Evolutionary conservation across 805 yeast species (phyloP).

Genomic region (Saccharomycopsis lassenensis): DNA sequence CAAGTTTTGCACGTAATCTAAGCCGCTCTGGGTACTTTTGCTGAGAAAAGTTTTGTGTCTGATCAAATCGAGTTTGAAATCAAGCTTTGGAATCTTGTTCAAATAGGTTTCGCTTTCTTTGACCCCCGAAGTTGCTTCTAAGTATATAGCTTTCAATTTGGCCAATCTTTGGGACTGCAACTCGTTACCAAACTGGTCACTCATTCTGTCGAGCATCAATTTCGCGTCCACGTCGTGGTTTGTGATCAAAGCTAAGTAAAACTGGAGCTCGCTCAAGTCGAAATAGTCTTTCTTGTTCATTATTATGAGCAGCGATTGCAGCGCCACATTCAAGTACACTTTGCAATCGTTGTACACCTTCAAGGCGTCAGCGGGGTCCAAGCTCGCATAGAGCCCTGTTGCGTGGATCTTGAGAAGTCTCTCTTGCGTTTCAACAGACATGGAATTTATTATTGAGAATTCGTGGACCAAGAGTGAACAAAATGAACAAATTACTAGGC

Average conservation of each 20-base stretch:
- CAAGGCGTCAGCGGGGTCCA: slow-evolving; percentile 37
- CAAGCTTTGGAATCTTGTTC: slow-evolving; percentile 20
- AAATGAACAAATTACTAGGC: too few relatives aligned
- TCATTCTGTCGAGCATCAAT: slow-evolving; percentile 46
- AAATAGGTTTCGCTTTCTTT: slow-evolving; percentile 29
- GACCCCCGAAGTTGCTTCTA: slow-evolving; percentile 38
- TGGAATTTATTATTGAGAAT: too few relatives aligned
- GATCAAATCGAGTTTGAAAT: slow-evolving; percentile 16
- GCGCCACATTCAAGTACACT: slow-evolving; percentile 13
- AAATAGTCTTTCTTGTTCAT: slow-evolving; percentile 31
- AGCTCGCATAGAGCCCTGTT: slow-evolving; percentile 39
- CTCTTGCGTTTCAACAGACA: slow-evolving; percentile 25
- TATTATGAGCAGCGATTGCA: background rate
- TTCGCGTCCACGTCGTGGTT: slow-evolving; percentile 65
- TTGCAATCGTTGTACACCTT: slow-evolving; percentile 31
- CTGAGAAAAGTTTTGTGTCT: slow-evolving; percentile 20
- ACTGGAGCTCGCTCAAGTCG: slow-evolving; percentile 59
- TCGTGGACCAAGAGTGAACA: too few relatives aligned
- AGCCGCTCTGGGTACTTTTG: slow-evolving; percentile 21
- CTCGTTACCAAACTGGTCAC: slow-evolving; percentile 54
- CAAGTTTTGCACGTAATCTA: slow-evolving; percentile 44
- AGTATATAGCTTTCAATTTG: slow-evolving; percentile 41
- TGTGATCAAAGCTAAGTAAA: slow-evolving; percentile 51
- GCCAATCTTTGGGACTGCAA: slow-evolving; percentile 44
- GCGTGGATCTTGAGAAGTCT: slow-evolving; percentile 39